Percentiles rank a stretch among this genome's conserved stretches.
phyloP scores from a whole-genome alignment of 495 filamentous ascomycete genomes.

The Aspergillus ellipticus region DNA sequence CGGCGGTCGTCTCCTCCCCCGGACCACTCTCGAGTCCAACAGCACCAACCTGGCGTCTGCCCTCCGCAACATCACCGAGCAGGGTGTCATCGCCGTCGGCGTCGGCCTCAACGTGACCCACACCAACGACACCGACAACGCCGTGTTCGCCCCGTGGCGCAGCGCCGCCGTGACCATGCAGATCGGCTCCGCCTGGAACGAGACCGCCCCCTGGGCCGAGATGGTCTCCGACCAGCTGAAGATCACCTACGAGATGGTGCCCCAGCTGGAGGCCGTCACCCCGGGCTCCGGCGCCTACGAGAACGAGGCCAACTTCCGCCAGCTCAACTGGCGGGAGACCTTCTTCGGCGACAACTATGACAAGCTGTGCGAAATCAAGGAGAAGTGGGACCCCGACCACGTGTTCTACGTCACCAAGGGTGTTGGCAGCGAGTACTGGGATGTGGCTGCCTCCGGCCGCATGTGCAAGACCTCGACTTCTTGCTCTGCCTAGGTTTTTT shows the following conservation, averaged over 20 bases:
- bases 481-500: not conserved
- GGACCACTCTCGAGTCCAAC: conserved; percentile 40
- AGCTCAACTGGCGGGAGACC: conserved; percentile 48
- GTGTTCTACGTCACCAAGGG: conserved; percentile 59
- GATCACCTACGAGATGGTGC: conserved; percentile 37
- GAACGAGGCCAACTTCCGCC: conserved; percentile 47
- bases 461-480: conserved; percentile 19
- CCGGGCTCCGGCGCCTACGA: conserved; percentile 34
- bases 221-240: conserved; percentile 38
- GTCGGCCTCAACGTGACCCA: conserved; percentile 39
- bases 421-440: conserved; percentile 54
- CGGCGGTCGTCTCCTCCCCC: conserved; percentile 59
- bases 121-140: conserved; percentile 42
- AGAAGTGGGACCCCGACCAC: conserved; percentile 50
- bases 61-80: conserved; percentile 36
- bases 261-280: conserved; percentile 44
- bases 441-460: conserved; percentile 23
- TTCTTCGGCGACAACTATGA: conserved; percentile 53
- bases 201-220: conserved; percentile 40
- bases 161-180: conserved; percentile 46
- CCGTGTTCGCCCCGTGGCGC: conserved; percentile 55
- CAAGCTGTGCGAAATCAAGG: conserved; percentile 37
- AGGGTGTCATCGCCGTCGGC: conserved; percentile 45
- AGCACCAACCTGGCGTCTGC: conserved; percentile 35
- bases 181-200: conserved; percentile 40